Conservation (phyloP, 2,329 filamentous ascomycete species). For the Alternaria burnsii region DNA sequence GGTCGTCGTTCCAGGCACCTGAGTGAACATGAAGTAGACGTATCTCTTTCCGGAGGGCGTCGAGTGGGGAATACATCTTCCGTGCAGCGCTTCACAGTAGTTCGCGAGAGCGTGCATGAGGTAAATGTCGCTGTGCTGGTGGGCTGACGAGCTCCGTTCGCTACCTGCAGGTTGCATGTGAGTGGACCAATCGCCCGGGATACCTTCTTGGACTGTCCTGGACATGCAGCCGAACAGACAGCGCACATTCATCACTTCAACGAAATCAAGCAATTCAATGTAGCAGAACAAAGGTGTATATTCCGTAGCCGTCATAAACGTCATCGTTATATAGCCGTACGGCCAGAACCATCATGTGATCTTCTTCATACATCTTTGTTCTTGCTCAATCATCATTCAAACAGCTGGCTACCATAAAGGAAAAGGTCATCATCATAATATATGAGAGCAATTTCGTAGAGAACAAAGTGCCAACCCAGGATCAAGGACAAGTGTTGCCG, state of each 20-base stretch:
- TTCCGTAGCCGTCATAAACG: conserved; percentile 24
- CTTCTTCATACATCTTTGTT: conserved; percentile 24
- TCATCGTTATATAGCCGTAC: conserved; percentile 21
- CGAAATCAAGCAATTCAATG: no score
- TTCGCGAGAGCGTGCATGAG: background rate
- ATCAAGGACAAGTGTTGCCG: conserved; percentile 10
- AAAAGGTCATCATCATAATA: conserved; percentile 2
- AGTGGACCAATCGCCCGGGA: background rate
- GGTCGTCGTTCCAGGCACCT: background rate
- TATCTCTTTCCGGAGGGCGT: conserved; percentile 6
- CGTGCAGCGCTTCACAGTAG: background rate
- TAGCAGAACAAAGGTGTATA: background rate
- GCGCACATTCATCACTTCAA: background rate
- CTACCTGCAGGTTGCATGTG: background rate
- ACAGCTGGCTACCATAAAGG: background rate
- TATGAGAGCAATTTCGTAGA: conserved; percentile 4
- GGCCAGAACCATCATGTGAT: conserved; percentile 11
- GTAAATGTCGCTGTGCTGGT: background rate
- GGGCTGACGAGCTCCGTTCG: background rate
- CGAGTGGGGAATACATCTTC: conserved; percentile 2
- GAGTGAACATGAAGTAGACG: conserved; percentile 7
- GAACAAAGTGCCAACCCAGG: conserved; percentile 2
- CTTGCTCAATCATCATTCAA: conserved; percentile 17
- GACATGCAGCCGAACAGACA: background rate
- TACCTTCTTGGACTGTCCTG: background rate